Percentiles rank a stretch among this genome's conserved stretches.
Conservation (phyloP, 2,329 filamentous ascomycete species). For the Fusarium cicatricum region DNA sequence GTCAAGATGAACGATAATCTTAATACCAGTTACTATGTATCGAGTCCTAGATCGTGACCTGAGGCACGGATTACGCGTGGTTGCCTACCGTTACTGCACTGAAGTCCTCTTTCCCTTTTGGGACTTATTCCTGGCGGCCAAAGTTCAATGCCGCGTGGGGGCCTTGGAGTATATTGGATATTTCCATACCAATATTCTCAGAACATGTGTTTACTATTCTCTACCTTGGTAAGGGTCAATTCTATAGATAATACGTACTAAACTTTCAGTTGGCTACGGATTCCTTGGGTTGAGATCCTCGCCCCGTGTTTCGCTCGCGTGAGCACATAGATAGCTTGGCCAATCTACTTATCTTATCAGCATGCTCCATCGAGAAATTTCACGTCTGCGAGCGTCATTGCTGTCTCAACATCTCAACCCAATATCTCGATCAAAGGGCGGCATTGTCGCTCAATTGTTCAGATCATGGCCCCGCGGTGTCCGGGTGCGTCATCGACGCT, state of each 20-base stretch:
- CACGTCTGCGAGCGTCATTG: constrained; percentile 7
- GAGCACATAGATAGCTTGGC: neutral
- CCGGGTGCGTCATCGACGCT: constrained; percentile 37
- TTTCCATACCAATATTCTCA: too few relatives aligned
- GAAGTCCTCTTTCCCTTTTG: constrained; percentile 40
- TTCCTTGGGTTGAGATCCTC: neutral
- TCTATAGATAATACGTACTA: too few relatives aligned
- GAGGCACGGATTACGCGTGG: constrained; percentile 32
- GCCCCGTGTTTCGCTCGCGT: neutral
- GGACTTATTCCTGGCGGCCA: constrained; percentile 19
- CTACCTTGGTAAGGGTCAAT: too few relatives aligned
- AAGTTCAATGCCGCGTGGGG: too few relatives aligned
- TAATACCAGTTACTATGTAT: constrained; percentile 11
- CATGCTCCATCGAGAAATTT: constrained; percentile 19
- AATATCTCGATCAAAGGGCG: neutral
- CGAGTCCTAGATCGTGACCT: constrained; percentile 35
- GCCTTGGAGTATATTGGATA: too few relatives aligned
- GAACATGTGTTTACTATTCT: too few relatives aligned
- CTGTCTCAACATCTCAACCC: constrained; percentile 7
- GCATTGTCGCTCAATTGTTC: constrained; percentile 8
- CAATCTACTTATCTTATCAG: constrained; percentile 37
- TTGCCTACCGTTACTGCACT: constrained; percentile 25
- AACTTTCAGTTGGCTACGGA: neutral
- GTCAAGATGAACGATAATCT: constrained; percentile 1
- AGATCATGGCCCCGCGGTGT: constrained; percentile 43